Evolutionary conservation across 805 yeast genomes (phyloP), one percentile per base, ranked within the genome.

Genomic region (Schwanniomyces pseudopolymorphus): DNA sequence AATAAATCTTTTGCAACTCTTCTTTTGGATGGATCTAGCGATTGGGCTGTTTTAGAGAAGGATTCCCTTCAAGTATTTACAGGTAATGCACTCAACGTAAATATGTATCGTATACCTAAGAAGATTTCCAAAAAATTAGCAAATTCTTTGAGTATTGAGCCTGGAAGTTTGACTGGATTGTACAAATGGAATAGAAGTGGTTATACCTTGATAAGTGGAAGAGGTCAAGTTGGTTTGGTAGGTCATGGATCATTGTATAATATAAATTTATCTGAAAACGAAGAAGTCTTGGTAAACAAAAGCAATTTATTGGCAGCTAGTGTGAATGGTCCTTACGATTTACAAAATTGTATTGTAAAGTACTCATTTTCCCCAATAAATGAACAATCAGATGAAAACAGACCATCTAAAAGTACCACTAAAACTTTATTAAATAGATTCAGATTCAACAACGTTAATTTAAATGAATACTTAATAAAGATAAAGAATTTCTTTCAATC

Each of bases 11-110:
- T 80, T 50, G 74, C 72, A 8, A 67, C 63, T 36, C 47, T 84
- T 21, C 49, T 66, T 3, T 57, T 84, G 47, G 86, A 84, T 51
- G 89, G 89, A 2, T 66, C 78, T 0, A 60, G 61, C 16, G 89
- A 84, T 54, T 84, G 87, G 86, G 85, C 84, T 0, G 46, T 84
- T 3, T 67, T 84, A 39, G 68, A 76, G 37, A 64, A 70, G 1
- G 58, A 67, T 13, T 69, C 83, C 0, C 57, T 84, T 19, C 81
- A 80, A 40, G 77, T 74, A 0, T 81, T 72, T 51, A 59, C 77
- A 6, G 89, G 88, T 0, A 66, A 74, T n/a, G 72, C 83, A 0
- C 61, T 83, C 39, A 54, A 63, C 10, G 58, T 81, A 2, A 60
- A 64, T 1, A 64, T 69, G 40, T 61, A 63, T 24, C 49, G 55